These are phyloP conservation scores for Tubosaeta sp. DNA, from an alignment of 768 basidiomycete species.

Conservation along the genomic window DNA sequence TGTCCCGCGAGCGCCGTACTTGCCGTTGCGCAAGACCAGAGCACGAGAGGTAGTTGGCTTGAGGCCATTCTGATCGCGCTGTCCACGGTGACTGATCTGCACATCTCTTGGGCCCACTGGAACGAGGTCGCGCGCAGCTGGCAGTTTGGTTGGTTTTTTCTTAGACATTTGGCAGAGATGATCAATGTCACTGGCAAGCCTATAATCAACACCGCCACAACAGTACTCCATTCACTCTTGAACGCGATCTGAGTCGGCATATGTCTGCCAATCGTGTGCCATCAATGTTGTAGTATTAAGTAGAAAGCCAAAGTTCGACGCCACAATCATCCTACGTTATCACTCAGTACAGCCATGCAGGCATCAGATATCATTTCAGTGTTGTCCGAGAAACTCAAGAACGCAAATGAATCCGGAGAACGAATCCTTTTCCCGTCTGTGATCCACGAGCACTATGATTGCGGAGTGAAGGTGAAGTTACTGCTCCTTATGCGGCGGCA, in stretches of 20 bases:
- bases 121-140: conserved; percentile 44
- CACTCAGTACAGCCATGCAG: conserved; percentile 14
- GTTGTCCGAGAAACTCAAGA: conserved; percentile 52
- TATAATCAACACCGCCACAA: conserved; percentile 1
- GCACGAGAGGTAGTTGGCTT: conserved; percentile 69
- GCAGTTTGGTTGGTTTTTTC: conserved; percentile 21
- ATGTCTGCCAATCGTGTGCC: not conserved
- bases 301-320: not conserved
- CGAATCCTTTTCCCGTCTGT: conserved; percentile 78
- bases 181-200: not conserved
- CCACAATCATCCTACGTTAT: not conserved
- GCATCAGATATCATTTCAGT: conserved; percentile 50
- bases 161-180: conserved; percentile 26
- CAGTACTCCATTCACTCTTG: too few species aligned
- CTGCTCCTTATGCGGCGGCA: not conserved
- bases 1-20: conserved; percentile 65
- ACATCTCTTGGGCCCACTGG: conserved; percentile 53
- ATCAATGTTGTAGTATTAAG: not conserved
- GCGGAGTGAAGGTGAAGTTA: conserved; percentile 56
- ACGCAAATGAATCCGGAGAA: conserved; percentile 59
- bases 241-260: too few species aligned
- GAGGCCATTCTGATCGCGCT: conserved; percentile 47
- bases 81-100: conserved; percentile 29
- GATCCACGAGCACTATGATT: conserved; percentile 54
- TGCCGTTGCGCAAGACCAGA: conserved; percentile 69